Conservation (phyloP, 495 filamentous ascomycete genomes). For the Aspergillus sclerotioniger region DNA sequence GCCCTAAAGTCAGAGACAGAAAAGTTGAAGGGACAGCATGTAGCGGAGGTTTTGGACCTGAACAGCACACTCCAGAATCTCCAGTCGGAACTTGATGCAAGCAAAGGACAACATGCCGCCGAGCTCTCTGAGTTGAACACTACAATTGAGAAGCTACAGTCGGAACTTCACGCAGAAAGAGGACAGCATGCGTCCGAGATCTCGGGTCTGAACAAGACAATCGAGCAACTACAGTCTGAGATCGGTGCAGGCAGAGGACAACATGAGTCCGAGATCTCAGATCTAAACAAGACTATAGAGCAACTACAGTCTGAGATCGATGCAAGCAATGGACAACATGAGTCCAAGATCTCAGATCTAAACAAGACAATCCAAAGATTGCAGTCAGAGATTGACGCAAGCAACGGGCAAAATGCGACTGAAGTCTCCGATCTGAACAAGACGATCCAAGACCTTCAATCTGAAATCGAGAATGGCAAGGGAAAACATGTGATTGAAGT, state of each 20-base stretch:
- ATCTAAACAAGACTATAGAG: constrained; percentile 28
- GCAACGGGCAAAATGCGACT: constrained; percentile 8
- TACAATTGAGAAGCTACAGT: constrained; percentile 53
- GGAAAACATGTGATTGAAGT: constrained; percentile 52
- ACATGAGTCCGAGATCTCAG: constrained; percentile 23
- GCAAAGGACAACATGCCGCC: constrained; percentile 46
- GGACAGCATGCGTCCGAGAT: constrained; percentile 32
- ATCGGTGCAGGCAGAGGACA: constrained; percentile 50
- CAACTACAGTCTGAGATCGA: constrained; percentile 40
- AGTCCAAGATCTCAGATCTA: constrained; percentile 18
- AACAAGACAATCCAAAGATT: constrained; percentile 42
- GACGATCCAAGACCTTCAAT: constrained; percentile 49
- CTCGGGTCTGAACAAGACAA: constrained; percentile 25
- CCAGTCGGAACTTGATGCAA: constrained; percentile 54
- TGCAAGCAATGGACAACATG: constrained; percentile 28
- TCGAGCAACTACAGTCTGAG: constrained; percentile 53
- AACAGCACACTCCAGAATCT: constrained; percentile 53
- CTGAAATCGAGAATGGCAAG: constrained; percentile 21
- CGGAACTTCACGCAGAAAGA: constrained; percentile 51
- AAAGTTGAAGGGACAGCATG: constrained; percentile 48
- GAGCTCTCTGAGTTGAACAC: constrained; percentile 57
- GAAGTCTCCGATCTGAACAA: constrained; percentile 14
- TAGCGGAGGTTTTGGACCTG: constrained; percentile 57
- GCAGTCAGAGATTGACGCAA: constrained; percentile 25
- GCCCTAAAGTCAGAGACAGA: constrained; percentile 54